Evolutionary conservation across 306 rosid species (phyloP).

Genomic region (Prunus mume): DNA sequence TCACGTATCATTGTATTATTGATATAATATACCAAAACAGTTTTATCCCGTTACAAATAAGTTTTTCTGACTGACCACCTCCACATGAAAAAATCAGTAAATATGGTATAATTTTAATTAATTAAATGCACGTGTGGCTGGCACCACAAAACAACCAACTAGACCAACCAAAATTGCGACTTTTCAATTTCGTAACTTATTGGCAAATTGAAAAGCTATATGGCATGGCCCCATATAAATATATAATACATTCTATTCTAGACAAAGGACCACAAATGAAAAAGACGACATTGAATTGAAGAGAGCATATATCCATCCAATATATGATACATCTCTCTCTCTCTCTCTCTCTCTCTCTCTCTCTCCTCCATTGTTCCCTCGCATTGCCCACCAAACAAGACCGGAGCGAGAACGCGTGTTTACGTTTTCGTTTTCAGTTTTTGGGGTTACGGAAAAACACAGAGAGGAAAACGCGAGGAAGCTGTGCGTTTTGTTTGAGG

Average conservation of each 20-base stretch:
- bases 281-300: constrained; percentile 20
- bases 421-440: not conserved
- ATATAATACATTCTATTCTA: not conserved
- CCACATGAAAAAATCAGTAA: too few species aligned
- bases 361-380: not conserved
- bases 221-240: not conserved
- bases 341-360: too few species aligned
- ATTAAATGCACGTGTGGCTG: too few species aligned
- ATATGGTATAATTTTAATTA: too few species aligned
- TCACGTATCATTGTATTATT: too few species aligned
- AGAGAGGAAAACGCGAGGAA: not conserved
- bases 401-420: not conserved
- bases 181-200: constrained; percentile 5
- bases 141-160: too few species aligned
- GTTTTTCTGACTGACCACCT: too few species aligned
- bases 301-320: not conserved
- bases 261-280: constrained; percentile 35
- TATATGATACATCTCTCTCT: too few species aligned
- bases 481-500: not conserved
- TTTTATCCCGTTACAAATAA: accelerated
- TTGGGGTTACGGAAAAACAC: not conserved
- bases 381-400: constrained; percentile 21
- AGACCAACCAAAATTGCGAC: constrained; percentile 1
- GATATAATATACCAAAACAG: accelerated
- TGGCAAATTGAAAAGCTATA: constrained; percentile 5